A percentile compares a stretch with the other conserved stretches of the same genome.
phyloP scores from a whole-genome alignment of 768 basidiomycete species.

The Lentinula aciculospora region DNA sequence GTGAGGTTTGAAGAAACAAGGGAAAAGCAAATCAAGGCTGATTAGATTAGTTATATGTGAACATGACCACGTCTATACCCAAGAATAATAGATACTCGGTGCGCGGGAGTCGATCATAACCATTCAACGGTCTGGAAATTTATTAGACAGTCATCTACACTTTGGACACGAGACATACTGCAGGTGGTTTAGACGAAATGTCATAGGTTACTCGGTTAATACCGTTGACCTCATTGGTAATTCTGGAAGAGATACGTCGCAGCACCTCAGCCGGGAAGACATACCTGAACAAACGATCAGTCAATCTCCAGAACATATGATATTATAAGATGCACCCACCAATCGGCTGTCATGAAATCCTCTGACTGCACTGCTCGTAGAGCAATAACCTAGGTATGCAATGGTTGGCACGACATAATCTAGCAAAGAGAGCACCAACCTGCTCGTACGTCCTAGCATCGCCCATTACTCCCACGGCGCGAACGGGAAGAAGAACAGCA shows the following conservation, averaged over 20 bases:
- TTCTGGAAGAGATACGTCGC: slow-evolving; percentile 88
- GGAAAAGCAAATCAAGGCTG: too few relatives aligned
- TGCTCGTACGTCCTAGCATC: slow-evolving; percentile 96
- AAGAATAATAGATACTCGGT: too few relatives aligned
- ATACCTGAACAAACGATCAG: slow-evolving; percentile 57
- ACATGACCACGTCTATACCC: too few relatives aligned
- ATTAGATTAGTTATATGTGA: too few relatives aligned
- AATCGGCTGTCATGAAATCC: slow-evolving; percentile 99
- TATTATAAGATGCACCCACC: slow-evolving; percentile 42
- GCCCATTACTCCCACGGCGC: slow-evolving; percentile 97
- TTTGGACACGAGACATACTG: slow-evolving; percentile 40
- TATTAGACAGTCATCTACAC: neutral
- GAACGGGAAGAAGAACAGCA: slow-evolving; percentile 90
- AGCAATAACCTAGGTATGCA: slow-evolving; percentile 66
- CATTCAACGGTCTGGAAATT: slow-evolving; percentile 36
- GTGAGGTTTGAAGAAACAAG: too few relatives aligned
- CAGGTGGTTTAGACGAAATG: slow-evolving; percentile 96
- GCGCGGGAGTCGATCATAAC: slow-evolving; percentile 27
- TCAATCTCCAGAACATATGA: neutral
- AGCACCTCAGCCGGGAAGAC: slow-evolving; percentile 91
- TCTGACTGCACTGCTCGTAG: slow-evolving; percentile 95
- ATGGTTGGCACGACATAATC: neutral
- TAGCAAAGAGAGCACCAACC: slow-evolving; percentile 28
- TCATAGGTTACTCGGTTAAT: slow-evolving; percentile 96
- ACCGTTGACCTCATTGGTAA: slow-evolving; percentile 97